Evolutionary conservation across 768 basidiomycete species (phyloP).

Genomic region (Amanita exitialis): DNA sequence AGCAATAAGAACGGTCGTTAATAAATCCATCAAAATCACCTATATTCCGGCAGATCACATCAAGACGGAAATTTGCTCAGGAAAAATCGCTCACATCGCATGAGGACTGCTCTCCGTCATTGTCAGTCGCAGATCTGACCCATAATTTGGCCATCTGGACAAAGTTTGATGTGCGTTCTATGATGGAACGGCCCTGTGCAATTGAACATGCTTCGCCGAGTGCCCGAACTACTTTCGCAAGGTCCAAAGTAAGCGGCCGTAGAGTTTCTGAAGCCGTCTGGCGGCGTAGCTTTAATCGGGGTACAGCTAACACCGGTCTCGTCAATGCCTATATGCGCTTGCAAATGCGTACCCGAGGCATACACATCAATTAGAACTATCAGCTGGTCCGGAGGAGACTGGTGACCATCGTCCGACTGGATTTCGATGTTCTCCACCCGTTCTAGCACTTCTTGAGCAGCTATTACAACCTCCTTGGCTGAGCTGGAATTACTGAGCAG

Average conservation of each 20-base stretch:
- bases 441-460: conserved; percentile 35
- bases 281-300: conserved; percentile 31
- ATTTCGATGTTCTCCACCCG: conserved; percentile 16
- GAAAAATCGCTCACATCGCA: conserved; percentile 19
- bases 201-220: conserved; percentile 15
- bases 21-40: conserved; percentile 12
- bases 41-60: conserved; percentile 6
- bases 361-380: conserved; percentile 28
- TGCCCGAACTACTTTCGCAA: conserved; percentile 21
- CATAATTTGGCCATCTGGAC: conserved; percentile 18
- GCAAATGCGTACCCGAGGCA: conserved; percentile 22
- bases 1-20: conserved; percentile 15
- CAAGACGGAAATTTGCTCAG: background rate
- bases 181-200: conserved; percentile 23
- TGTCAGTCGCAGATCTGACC: conserved; percentile 14
- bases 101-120: conserved; percentile 14
- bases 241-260: conserved; percentile 26
- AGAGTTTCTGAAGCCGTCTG: conserved; percentile 33
- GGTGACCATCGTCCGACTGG: conserved; percentile 15
- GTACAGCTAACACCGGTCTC: conserved; percentile 26
- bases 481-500: conserved; percentile 30
- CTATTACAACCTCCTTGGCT: conserved; percentile 37
- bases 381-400: conserved; percentile 22
- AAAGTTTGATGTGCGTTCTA: conserved; percentile 20
- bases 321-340: background rate